A percentile compares a stretch with the other conserved stretches of the same genome.
Conservation (phyloP, 2,329 filamentous ascomycete species). For the Didymosphaeria variabile region DNA sequence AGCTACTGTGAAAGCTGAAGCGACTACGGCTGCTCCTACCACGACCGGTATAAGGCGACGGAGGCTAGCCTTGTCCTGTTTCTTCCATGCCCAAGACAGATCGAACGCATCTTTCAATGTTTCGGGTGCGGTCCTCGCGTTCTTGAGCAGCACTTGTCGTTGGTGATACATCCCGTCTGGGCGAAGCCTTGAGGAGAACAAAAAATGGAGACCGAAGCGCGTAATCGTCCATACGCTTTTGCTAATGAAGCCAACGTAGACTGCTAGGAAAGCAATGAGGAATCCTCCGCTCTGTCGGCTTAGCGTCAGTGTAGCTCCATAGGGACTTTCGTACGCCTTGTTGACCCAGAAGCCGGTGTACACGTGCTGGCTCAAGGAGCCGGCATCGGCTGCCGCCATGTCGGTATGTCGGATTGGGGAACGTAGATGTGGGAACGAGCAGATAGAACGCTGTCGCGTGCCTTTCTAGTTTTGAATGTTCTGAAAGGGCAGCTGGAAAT, state of each 20-base stretch:
- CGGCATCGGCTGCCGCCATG: not conserved
- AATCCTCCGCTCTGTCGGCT: slow-evolving; percentile 20
- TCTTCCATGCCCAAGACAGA: slow-evolving; percentile 22
- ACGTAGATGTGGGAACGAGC: not conserved
- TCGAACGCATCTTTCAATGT: slow-evolving; percentile 16
- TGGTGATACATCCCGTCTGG: slow-evolving; percentile 42
- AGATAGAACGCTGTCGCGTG: too few relatives aligned
- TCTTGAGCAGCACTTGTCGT: slow-evolving; percentile 46
- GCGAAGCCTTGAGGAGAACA: slow-evolving; percentile 14
- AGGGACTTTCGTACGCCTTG: not conserved
- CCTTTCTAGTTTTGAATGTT: not conserved
- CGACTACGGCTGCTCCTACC: not conserved
- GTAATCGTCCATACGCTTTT: slow-evolving; percentile 26
- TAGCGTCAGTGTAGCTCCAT: slow-evolving; percentile 31
- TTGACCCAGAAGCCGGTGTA: not conserved
- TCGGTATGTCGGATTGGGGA: not conserved
- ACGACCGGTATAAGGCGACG: slow-evolving; percentile 23
- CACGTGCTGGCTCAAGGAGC: not conserved
- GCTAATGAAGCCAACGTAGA: slow-evolving; percentile 25
- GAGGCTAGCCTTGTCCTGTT: slow-evolving; percentile 20
- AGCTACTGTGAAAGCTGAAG: not conserved
- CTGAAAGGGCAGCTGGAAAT: not conserved
- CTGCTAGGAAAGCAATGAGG: slow-evolving; percentile 33
- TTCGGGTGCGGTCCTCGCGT: slow-evolving; percentile 27
- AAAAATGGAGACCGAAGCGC: slow-evolving; percentile 21